Conservation (phyloP, 306 rosid species). For the Lagenaria siceraria region DNA sequence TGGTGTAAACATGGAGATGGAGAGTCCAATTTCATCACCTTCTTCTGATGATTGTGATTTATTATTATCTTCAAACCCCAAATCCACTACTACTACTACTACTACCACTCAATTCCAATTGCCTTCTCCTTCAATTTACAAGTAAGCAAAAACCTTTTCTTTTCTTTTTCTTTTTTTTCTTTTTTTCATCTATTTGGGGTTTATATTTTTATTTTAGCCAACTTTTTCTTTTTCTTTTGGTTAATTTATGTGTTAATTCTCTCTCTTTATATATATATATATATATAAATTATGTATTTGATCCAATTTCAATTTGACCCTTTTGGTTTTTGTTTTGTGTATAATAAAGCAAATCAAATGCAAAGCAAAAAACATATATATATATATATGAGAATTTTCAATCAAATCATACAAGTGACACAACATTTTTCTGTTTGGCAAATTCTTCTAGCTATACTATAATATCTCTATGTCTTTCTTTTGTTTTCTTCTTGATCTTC, state of each 20-base stretch:
- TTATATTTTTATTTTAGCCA: not conserved
- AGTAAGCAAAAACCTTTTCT: not conserved
- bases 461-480: not conserved
- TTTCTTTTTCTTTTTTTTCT: no score
- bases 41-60: constrained; percentile 17
- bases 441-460: not conserved
- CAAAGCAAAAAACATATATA: not conserved
- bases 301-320: not conserved
- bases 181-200: not conserved
- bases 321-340: not conserved
- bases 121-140: not conserved
- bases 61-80: constrained; percentile 16
- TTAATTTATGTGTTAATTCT: not conserved
- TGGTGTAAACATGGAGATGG: constrained; percentile 36
- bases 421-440: not conserved
- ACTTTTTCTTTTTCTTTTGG: not conserved
- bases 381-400: not conserved
- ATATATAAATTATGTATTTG: not conserved
- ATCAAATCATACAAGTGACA: not conserved
- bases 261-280: not conserved
- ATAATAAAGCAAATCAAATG: not conserved
- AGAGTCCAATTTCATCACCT: constrained; percentile 11
- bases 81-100: not conserved
- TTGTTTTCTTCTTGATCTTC: not conserved
- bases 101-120: not conserved